phyloP scores from a whole-genome alignment of 2,329 filamentous ascomycete genomes.

The Plectosphaerella cucumerina region DNA sequence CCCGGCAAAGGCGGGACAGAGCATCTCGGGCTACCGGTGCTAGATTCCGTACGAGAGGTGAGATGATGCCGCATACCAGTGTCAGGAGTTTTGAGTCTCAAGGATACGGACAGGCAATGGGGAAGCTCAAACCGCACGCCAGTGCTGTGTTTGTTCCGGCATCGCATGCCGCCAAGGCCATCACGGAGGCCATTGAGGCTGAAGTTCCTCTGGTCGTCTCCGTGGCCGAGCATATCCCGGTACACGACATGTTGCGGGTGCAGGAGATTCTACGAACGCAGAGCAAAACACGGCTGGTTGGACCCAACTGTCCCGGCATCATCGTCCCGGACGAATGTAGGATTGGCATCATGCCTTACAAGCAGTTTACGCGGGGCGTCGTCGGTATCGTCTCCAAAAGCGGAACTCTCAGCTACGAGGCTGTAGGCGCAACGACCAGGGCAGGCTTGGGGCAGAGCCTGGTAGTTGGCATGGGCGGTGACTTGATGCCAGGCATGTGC shows the following conservation, averaged over 20 bases:
- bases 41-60: constrained; percentile 27
- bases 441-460: constrained; percentile 74
- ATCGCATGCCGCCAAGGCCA: constrained; percentile 60
- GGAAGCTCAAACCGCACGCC: constrained; percentile 52
- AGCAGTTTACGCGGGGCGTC: constrained; percentile 48
- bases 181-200: constrained; percentile 72
- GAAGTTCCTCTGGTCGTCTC: constrained; percentile 75
- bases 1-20: constrained; percentile 27
- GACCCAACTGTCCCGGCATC: constrained; percentile 78
- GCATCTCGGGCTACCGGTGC: constrained; percentile 31
- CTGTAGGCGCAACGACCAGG: constrained; percentile 68
- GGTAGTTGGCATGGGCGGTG: constrained; percentile 74
- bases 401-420: constrained; percentile 76
- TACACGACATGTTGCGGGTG: constrained; percentile 70
- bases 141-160: constrained; percentile 73
- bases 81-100: not conserved
- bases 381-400: constrained; percentile 78
- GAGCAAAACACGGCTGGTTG: constrained; percentile 67
- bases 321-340: constrained; percentile 68
- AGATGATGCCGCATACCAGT: not conserved
- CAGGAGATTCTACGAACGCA: constrained; percentile 69
- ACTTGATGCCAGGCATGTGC: constrained; percentile 59
- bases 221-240: constrained; percentile 74
- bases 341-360: constrained; percentile 36
- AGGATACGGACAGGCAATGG: constrained; percentile 22